Conservation (phyloP, 2,329 filamentous ascomycete genomes). For the Eutypa lata region DNA sequence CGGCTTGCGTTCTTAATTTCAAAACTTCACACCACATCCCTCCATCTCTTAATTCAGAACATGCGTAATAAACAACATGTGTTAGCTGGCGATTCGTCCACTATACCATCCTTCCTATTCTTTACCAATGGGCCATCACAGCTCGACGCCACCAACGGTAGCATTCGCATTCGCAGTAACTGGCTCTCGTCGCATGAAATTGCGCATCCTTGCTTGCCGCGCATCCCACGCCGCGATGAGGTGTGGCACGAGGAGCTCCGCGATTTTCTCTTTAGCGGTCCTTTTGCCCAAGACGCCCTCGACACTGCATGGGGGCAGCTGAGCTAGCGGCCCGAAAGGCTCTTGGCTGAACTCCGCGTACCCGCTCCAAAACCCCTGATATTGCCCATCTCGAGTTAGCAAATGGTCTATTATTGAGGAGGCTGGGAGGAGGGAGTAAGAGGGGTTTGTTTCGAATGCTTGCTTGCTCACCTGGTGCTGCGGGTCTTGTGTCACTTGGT, state of each 20-base stretch:
- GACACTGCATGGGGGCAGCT: conserved; percentile 11
- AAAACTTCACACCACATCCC: too few relatives aligned
- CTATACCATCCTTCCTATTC: too few relatives aligned
- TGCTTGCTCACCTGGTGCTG: background rate
- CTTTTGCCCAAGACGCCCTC: conserved; percentile 30
- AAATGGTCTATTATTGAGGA: too few relatives aligned
- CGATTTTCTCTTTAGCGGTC: conserved; percentile 35
- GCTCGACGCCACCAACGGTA: too few relatives aligned
- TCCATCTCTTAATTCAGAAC: too few relatives aligned
- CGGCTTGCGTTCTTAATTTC: too few relatives aligned
- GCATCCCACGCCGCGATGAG: conserved; percentile 24
- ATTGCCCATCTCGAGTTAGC: background rate
- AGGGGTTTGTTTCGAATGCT: background rate
- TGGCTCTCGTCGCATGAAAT: conserved; percentile 5
- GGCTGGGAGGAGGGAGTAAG: background rate
- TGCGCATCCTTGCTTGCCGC: conserved; percentile 14
- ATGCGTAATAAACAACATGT: too few relatives aligned
- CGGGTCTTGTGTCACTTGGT: conserved; percentile 23
- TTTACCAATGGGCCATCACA: too few relatives aligned
- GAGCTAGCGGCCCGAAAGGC: conserved; percentile 9
- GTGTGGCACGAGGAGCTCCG: conserved; percentile 35
- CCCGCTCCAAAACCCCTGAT: conserved; percentile 34
- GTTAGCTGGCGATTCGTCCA: too few relatives aligned
- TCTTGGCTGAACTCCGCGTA: conserved; percentile 26
- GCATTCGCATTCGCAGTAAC: background rate